These are phyloP conservation scores for Cryphonectria naterciae DNA, from an alignment of 2,329 filamentous ascomycete species.

Conservation along the genomic window DNA sequence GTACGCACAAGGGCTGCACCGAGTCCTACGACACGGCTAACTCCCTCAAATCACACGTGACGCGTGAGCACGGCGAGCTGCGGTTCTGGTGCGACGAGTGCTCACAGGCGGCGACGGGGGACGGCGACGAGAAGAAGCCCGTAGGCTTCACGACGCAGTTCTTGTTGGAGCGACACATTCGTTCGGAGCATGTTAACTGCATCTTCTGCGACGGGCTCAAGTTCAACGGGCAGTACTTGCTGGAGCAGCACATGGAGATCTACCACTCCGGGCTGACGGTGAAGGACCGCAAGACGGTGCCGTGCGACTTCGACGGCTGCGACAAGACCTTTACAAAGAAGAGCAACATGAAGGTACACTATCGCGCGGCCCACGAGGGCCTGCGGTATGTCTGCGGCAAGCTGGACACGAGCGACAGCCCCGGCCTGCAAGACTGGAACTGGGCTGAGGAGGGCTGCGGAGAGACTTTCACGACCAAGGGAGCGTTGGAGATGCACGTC, in stretches of 20 bases:
- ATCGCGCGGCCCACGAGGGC: conserved; percentile 77
- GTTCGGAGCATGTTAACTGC: conserved; percentile 74
- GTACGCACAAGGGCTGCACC: conserved; percentile 63
- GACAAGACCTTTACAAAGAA: conserved; percentile 77
- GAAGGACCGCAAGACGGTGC: conserved; percentile 66
- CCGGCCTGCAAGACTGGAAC: conserved; percentile 66
- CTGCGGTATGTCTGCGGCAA: conserved; percentile 79
- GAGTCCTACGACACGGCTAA: conserved; percentile 74
- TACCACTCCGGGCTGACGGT: conserved; percentile 68
- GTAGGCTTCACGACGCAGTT: conserved; percentile 73
- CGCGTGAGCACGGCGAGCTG: conserved; percentile 69
- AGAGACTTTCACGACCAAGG: conserved; percentile 75
- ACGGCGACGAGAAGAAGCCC: conserved; percentile 44
- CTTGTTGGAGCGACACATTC: conserved; percentile 74
- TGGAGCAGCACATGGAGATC: conserved; percentile 79
- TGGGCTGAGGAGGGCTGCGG: conserved; percentile 71
- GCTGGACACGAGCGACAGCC: conserved; percentile 60
- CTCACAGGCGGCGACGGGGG: conserved; percentile 39
- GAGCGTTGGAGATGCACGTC: conserved; percentile 81
- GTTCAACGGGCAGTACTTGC: conserved; percentile 67
- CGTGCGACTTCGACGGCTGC: conserved; percentile 72
- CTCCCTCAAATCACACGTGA: conserved; percentile 72
- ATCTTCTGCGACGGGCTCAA: conserved; percentile 68
- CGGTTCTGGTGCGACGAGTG: conserved; percentile 82
- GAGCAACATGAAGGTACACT: conserved; percentile 81